Base-by-base conservation (phyloP, 345 rosid species). In the Sonneratia alba region DNA sequence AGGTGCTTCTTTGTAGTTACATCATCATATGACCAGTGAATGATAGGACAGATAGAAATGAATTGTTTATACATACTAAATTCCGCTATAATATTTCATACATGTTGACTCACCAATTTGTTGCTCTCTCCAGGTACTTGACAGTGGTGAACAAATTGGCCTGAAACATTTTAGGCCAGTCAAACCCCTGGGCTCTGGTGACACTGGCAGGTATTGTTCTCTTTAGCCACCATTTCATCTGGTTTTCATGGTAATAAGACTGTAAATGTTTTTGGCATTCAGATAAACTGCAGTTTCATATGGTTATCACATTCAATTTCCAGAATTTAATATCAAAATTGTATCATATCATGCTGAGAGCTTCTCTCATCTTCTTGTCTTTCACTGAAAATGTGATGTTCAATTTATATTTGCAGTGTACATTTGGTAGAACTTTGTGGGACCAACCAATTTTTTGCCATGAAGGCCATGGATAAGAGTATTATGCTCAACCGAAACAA, bases 391-490 rank as follows among this genome's bases (percentile, higher is more conserved):
- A 42, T 27, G 24, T 43, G 8, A 3, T 67, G 40, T 70, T 63
- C 47, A 74, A 76, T 72, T 72, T 61, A 37, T 67, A 15, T 22
- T 16, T 43, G 72, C 83, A 94, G 98, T 81, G 98, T 94, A 70
- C 91, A 91, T 77, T 81, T 94, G 85, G 98, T 94, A 72, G 96
- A 94, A 78, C 81, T 94, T 72, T 76, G 77, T 81, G 98, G 93
- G 78, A 84, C 95, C 15, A 86, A 78, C 49, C 87, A 77, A 55
- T 79, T 75, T 65, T 94, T 87, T 78, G 98, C 98, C 49, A 91
- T 94, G 97, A 94, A 94, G 81, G 95, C 95, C 71, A 94, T 94
- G 98, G 98, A 91, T 80, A 94, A 94, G 80, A 69, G 81, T 70
- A 78, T 84, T 38, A 94, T 94, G 98, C 96, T 94, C 63, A 94